Percentiles rank a stretch among this genome's conserved stretches.
These are phyloP conservation scores for Fusarium aywerte DNA, from an alignment of 2,329 filamentous ascomycete genomes.

Conservation along the genomic window DNA sequence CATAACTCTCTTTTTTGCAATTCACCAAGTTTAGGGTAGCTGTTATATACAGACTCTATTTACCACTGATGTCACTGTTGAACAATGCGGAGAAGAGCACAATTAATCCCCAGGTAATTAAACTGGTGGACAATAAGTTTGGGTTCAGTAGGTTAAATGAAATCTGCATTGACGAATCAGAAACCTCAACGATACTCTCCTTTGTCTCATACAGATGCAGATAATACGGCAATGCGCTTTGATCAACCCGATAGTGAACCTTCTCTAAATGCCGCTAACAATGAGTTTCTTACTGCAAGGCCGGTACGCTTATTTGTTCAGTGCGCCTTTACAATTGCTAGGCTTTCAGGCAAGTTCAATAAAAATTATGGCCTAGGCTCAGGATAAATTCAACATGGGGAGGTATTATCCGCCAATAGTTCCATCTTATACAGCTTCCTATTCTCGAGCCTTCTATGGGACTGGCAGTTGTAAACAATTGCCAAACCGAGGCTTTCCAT, in stretches of 20 bases:
- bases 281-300: neutral
- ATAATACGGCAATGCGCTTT: neutral
- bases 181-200: neutral
- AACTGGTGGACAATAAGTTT: neutral
- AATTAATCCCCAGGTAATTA: neutral
- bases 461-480: conserved; percentile 1
- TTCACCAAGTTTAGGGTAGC: neutral
- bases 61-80: conserved; percentile 12
- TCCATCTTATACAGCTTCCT: conserved; percentile 13
- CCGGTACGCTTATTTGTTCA: neutral
- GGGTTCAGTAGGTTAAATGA: neutral
- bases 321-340: conserved; percentile 10
- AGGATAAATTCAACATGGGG: neutral
- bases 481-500: conserved; percentile 16
- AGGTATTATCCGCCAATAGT: conserved; percentile 10
- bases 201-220: neutral
- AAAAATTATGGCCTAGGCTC: neutral
- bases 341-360: neutral
- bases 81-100: neutral
- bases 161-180: neutral
- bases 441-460: conserved; percentile 44
- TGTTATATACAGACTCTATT: neutral
- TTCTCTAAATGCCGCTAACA: neutral
- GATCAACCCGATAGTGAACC: neutral
- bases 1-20: neutral